Evolutionary conservation across 257 asterid genomes (phyloP).

Genomic region (Lycium ferocissimum): DNA sequence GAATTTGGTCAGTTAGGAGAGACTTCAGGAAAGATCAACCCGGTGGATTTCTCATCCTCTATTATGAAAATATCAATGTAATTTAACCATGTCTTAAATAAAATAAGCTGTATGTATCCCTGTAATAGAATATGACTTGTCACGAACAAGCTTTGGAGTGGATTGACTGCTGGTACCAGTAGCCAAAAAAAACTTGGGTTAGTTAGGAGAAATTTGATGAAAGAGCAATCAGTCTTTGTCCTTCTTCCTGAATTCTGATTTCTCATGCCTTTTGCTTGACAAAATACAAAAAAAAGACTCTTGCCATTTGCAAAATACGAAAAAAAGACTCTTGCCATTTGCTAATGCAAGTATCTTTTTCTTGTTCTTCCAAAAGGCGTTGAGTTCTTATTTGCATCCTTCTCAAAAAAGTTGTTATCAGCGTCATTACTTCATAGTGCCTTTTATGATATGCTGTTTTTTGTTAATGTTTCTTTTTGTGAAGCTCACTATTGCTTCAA

Average conservation of each 20-base stretch:
- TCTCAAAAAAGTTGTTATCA: not conserved
- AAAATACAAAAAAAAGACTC: not conserved
- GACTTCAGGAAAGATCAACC: not conserved
- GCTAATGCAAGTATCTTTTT: conserved; percentile 16
- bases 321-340: not conserved
- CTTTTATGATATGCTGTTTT: not conserved
- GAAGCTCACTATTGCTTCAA: conserved; percentile 87
- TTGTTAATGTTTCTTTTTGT: conserved; percentile 30
- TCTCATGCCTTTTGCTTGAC: conserved; percentile 15
- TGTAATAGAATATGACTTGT: not conserved
- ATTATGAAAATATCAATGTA: not conserved
- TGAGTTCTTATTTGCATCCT: conserved; percentile 6
- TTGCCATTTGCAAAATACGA: not conserved
- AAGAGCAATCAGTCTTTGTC: not conserved
- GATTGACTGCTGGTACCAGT: not conserved
- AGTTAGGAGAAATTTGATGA: conserved; percentile 22
- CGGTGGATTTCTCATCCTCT: not conserved
- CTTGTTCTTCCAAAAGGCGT: conserved; percentile 16
- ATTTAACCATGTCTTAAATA: conserved; percentile 10
- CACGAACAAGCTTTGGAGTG: conserved; percentile 12
- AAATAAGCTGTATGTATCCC: not conserved
- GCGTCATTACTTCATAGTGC: not conserved
- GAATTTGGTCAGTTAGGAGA: conserved; percentile 11
- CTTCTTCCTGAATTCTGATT: conserved; percentile 22
- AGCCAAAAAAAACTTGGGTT: not conserved